Evolutionary conservation across 1,139 yeast genomes (phyloP).

Genomic region (Martiniozyma asiatica): DNA sequence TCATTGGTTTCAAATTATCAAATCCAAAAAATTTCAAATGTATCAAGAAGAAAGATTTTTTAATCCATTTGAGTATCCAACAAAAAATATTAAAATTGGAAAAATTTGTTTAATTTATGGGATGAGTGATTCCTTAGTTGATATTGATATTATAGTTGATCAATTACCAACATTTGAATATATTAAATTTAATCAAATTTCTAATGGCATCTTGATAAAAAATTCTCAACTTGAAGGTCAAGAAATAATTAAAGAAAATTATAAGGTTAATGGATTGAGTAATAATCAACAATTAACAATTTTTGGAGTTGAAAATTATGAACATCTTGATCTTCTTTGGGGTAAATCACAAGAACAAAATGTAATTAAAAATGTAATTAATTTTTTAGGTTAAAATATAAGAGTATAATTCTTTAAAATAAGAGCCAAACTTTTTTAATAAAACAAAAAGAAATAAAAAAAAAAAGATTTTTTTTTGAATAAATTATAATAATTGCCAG

Average conservation of each 20-base stretch:
- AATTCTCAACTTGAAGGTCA: conserved; percentile 11
- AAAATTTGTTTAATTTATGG: conserved; percentile 58
- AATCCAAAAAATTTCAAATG: conserved; percentile 77
- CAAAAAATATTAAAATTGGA: conserved; percentile 39
- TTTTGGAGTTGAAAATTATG: conserved; percentile 46
- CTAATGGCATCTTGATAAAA: conserved; percentile 8
- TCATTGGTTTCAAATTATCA: conserved; percentile 92
- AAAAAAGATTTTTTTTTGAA: no score
- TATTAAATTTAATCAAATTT: conserved; percentile 6
- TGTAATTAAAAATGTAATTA: conserved; percentile 43
- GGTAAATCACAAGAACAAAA: conserved; percentile 51
- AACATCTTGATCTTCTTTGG: conserved; percentile 87
- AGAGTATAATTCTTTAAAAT: no score
- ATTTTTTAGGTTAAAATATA: no score
- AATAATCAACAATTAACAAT: conserved; percentile 10
- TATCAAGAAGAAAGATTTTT: conserved; percentile 54
- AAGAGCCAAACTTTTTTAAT: no score
- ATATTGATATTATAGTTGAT: conserved; percentile 57
- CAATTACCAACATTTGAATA: conserved; percentile 33
- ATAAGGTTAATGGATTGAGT: neutral
- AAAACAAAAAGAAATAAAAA: no score
- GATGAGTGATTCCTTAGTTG: conserved; percentile 68
- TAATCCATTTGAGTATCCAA: conserved; percentile 34
- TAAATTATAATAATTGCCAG: no score
- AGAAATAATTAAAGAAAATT: no score